Conservation (phyloP, 169 alveolate species). For the Plasmodium chabaudi region DNA sequence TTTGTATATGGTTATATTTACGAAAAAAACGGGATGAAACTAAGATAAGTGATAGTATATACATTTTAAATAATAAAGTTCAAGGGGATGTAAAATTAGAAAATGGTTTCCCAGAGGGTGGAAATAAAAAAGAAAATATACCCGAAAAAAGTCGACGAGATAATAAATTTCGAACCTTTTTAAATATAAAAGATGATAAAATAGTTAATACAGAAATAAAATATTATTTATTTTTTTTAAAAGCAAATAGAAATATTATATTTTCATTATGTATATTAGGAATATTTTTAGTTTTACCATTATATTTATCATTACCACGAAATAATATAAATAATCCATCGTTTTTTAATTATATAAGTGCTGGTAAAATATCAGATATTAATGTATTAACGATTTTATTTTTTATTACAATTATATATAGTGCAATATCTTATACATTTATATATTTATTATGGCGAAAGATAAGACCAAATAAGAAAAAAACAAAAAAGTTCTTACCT, state of each 20-base stretch:
- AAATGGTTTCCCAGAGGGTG: slow-evolving; percentile 6
- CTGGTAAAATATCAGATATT: slow-evolving; percentile 69
- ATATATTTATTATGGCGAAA: slow-evolving; percentile 68
- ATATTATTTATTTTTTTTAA: slow-evolving; percentile 70
- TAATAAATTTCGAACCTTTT: slow-evolving; percentile 41
- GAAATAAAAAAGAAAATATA: slow-evolving; percentile 7
- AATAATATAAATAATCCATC: slow-evolving; percentile 68
- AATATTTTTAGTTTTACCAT: slow-evolving; percentile 61
- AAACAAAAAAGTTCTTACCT: slow-evolving; percentile 60
- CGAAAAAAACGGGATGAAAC: slow-evolving; percentile 55
- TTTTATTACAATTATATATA: slow-evolving; percentile 63
- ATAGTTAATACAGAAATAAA: slow-evolving; percentile 75
- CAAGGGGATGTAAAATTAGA: slow-evolving; percentile 41
- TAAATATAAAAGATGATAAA: slow-evolving; percentile 74
- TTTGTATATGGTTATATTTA: slow-evolving; percentile 62
- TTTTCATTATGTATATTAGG: slow-evolving; percentile 72
- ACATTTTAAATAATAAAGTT: slow-evolving; percentile 22
- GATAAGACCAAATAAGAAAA: slow-evolving; percentile 60
- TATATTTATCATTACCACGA: slow-evolving; percentile 55
- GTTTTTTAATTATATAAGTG: slow-evolving; percentile 69
- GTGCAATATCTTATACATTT: slow-evolving; percentile 70
- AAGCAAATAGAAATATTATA: slow-evolving; percentile 66
- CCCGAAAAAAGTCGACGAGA: slow-evolving; percentile 1
- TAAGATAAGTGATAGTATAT: slow-evolving; percentile 61
- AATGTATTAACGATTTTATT: slow-evolving; percentile 45